Conservation (phyloP, 2,329 filamentous ascomycete genomes). For the Microascus cirrosus region DNA sequence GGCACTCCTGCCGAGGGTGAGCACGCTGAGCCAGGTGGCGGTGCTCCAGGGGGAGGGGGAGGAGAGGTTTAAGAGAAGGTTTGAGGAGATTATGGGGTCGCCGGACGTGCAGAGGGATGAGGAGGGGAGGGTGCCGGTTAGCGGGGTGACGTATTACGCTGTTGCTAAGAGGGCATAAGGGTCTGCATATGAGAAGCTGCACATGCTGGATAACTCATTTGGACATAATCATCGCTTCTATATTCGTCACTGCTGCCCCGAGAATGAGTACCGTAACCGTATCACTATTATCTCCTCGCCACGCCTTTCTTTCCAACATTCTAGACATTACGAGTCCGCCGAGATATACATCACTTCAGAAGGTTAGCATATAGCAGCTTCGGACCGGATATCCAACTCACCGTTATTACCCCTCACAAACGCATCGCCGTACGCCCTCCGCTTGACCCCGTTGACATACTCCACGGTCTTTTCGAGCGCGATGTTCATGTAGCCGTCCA, state of each 20-base stretch:
- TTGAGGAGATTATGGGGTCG: slow-evolving; percentile 41
- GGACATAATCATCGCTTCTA: neutral
- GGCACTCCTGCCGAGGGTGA: slow-evolving; percentile 51
- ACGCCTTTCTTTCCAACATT: neutral
- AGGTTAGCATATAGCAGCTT: neutral
- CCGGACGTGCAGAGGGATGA: slow-evolving; percentile 40
- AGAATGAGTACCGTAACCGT: neutral
- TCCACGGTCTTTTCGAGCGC: slow-evolving; percentile 93
- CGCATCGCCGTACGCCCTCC: slow-evolving; percentile 81
- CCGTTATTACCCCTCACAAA: slow-evolving; percentile 96
- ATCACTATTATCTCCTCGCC: neutral
- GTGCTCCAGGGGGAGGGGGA: slow-evolving; percentile 40
- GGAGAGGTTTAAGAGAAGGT: slow-evolving; percentile 32
- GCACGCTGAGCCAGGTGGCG: slow-evolving; percentile 58
- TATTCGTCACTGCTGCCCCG: neutral
- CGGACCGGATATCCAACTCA: slow-evolving; percentile 23
- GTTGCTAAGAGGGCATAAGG: slow-evolving; percentile 44
- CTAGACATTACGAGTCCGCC: slow-evolving; percentile 29
- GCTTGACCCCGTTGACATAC: slow-evolving; percentile 73
- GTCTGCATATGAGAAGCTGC: neutral
- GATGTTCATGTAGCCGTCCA: slow-evolving; percentile 99
- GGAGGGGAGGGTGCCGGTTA: slow-evolving; percentile 49
- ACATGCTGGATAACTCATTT: neutral
- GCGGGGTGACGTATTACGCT: slow-evolving; percentile 51
- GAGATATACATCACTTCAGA: slow-evolving; percentile 58